These are phyloP conservation scores for Turnera subulata DNA, from an alignment of 345 rosid species.

Conservation along the genomic window DNA sequence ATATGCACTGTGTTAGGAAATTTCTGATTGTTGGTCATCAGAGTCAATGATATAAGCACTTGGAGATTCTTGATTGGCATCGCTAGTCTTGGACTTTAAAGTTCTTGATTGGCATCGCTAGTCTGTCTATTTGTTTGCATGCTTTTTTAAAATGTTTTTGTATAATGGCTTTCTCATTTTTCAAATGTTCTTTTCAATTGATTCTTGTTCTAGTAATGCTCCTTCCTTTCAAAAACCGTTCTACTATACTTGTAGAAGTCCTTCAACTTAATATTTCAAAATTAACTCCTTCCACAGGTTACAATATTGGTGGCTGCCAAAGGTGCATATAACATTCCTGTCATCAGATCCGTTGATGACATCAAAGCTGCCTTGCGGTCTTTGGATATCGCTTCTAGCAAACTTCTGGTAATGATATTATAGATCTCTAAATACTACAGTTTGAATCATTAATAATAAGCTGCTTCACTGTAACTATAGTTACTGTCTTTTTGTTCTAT, in stretches of 20 bases:
- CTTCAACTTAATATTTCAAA: too few relatives aligned
- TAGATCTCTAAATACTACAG: not conserved
- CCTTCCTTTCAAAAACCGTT: too few relatives aligned
- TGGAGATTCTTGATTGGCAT: too few relatives aligned
- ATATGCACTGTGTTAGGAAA: too few relatives aligned
- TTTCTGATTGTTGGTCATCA: too few relatives aligned
- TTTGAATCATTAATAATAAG: not conserved
- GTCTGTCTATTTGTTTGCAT: too few relatives aligned
- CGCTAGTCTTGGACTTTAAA: not conserved
- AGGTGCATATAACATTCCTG: conserved; percentile 13
- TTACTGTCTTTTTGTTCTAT: not conserved
- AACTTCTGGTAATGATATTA: conserved; percentile 14
- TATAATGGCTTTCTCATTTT: not conserved
- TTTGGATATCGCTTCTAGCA: conserved; percentile 12
- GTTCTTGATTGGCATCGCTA: not conserved
- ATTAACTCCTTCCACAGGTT: too few relatives aligned
- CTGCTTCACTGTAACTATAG: not conserved
- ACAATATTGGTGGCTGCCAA: conserved; percentile 15
- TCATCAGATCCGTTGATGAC: conserved; percentile 8
- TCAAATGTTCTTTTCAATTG: not conserved
- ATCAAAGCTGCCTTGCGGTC: conserved; percentile 18
- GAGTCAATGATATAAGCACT: too few relatives aligned
- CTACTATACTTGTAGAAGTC: too few relatives aligned
- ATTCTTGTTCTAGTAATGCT: too few relatives aligned
- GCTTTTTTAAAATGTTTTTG: too few relatives aligned